These are phyloP conservation scores for Penicillium subrubescens DNA, from an alignment of 495 filamentous ascomycete genomes.

Conservation along the genomic window DNA sequence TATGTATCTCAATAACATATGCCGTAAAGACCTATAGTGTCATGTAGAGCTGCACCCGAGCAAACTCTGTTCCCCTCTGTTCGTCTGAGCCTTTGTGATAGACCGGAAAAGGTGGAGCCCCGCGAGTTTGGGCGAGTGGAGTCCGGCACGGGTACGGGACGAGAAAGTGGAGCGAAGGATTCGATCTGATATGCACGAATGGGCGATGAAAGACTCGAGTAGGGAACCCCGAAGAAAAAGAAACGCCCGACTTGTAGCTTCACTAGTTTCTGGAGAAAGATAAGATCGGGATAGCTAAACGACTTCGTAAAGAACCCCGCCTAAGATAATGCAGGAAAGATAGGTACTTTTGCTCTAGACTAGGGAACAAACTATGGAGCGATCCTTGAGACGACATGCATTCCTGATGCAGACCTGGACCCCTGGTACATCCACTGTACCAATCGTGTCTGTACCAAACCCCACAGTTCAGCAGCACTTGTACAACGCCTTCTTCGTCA, in stretches of 20 bases:
- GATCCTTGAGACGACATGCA: background rate
- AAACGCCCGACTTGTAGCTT: background rate
- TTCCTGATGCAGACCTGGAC: too few species aligned
- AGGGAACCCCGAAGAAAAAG: background rate
- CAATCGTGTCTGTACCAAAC: background rate
- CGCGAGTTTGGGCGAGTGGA: constrained; percentile 12
- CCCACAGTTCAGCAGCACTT: constrained; percentile 4
- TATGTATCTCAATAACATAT: constrained; percentile 15
- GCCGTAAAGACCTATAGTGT: background rate
- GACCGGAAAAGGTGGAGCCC: constrained; percentile 13
- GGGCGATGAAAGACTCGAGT: background rate
- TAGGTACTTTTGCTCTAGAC: background rate
- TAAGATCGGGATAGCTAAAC: background rate
- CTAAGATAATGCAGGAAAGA: background rate
- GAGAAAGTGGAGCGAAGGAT: constrained; percentile 6
- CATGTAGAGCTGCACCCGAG: constrained; percentile 5
- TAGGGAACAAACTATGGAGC: background rate
- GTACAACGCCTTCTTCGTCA: background rate
- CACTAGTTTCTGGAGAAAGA: background rate
- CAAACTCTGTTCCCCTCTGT: background rate
- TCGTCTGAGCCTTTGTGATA: constrained; percentile 4
- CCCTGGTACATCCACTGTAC: background rate
- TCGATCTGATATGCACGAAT: constrained; percentile 1
- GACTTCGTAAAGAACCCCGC: background rate
- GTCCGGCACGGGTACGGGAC: constrained; percentile 12